Percentiles rank a stretch among this genome's conserved stretches.
These are phyloP conservation scores for Boletus rubescentipes DNA, from an alignment of 768 basidiomycete species.

Conservation along the genomic window DNA sequence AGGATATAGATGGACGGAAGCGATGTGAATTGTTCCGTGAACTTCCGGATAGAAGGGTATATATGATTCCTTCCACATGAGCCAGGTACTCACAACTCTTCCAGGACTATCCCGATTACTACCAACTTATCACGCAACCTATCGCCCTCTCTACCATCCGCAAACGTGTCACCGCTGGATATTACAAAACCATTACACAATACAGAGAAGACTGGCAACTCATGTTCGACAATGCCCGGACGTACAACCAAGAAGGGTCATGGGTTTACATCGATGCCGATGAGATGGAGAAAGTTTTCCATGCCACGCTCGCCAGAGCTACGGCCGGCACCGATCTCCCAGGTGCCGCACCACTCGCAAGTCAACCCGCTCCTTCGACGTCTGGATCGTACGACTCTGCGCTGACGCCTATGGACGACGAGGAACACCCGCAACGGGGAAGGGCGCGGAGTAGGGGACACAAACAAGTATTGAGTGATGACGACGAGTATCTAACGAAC, in stretches of 20 bases:
- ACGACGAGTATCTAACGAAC: slow-evolving; percentile 59
- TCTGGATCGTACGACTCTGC: slow-evolving; percentile 61
- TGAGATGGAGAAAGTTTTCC: slow-evolving; percentile 90
- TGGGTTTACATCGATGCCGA: slow-evolving; percentile 95
- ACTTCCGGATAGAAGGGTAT: slow-evolving; percentile 74
- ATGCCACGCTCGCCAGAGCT: slow-evolving; percentile 61
- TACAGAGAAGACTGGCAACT: slow-evolving; percentile 81
- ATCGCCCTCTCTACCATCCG: slow-evolving; percentile 87
- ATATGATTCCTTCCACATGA: slow-evolving; percentile 14
- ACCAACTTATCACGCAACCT: slow-evolving; percentile 81
- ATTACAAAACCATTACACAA: slow-evolving; percentile 71
- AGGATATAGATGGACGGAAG: slow-evolving; percentile 72
- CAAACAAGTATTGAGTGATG: slow-evolving; percentile 74
- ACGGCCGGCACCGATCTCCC: slow-evolving; percentile 72
- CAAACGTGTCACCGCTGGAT: slow-evolving; percentile 62
- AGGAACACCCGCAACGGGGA: slow-evolving; percentile 59
- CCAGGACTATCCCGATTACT: slow-evolving; percentile 91
- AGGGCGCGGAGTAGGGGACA: slow-evolving; percentile 59
- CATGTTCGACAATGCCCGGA: slow-evolving; percentile 93
- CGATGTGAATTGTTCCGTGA: slow-evolving; percentile 88
- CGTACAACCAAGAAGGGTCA: slow-evolving; percentile 92
- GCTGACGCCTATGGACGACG: slow-evolving; percentile 80
- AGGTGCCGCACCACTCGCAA: slow-evolving; percentile 53
- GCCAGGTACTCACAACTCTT: slow-evolving; percentile 11
- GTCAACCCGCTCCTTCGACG: slow-evolving; percentile 31